Conservation (phyloP, 306 rosid genomes). For the Prunus padus region DNA sequence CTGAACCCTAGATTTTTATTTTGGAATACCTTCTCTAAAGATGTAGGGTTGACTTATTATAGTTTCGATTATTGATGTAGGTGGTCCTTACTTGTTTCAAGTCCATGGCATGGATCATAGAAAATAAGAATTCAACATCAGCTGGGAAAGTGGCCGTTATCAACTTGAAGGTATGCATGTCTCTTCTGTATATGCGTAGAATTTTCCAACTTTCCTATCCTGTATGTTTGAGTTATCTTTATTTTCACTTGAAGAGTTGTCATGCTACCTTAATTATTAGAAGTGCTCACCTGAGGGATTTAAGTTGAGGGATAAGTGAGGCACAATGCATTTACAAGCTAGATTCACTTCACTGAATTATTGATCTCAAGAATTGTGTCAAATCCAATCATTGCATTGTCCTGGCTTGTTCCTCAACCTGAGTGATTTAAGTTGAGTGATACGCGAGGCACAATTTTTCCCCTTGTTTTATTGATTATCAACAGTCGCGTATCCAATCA, state of each 20-base stretch:
- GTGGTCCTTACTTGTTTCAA: conserved; percentile 72
- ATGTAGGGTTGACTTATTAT: conserved; percentile 11
- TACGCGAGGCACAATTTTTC: too few relatives aligned
- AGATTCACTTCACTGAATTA: background rate
- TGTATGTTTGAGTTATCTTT: conserved; percentile 6
- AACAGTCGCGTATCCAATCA: background rate
- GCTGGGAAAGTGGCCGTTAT: conserved; percentile 60
- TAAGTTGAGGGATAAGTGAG: background rate
- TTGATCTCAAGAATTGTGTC: background rate
- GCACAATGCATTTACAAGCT: background rate
- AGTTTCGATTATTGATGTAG: conserved; percentile 36
- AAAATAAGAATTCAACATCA: conserved; percentile 53
- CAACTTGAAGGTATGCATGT: conserved; percentile 61
- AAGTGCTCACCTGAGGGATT: background rate
- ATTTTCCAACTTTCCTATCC: background rate
- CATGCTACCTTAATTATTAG: background rate
- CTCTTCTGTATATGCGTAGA: background rate
- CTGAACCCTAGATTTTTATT: background rate
- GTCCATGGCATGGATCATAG: conserved; percentile 78
- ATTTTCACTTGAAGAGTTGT: background rate
- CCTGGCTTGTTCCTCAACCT: background rate
- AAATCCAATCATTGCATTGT: background rate
- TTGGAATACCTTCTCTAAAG: background rate
- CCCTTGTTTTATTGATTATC: too few relatives aligned
- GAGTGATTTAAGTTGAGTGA: background rate